A percentile compares a stretch with the other conserved stretches of the same genome.
Conservation (phyloP, 495 filamentous ascomycete genomes). For the Haplographium delicatum region DNA sequence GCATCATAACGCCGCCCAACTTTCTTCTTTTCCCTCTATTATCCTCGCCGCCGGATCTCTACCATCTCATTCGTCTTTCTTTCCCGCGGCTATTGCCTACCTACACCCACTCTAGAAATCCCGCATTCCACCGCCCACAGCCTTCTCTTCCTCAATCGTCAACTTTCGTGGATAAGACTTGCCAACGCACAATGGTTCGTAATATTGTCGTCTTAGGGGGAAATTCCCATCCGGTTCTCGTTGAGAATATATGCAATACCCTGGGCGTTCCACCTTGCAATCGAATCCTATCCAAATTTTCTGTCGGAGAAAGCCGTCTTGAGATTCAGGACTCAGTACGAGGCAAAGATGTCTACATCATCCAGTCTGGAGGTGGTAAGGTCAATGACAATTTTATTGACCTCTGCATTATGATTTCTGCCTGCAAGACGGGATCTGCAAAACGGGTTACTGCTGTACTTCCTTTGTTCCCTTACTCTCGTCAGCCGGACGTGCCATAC, state of each 20-base stretch:
- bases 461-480: constrained; percentile 91
- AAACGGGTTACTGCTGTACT: constrained; percentile 88
- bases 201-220: constrained; percentile 94
- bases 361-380: constrained; percentile 81
- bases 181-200: constrained; percentile 68
- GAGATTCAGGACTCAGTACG: constrained; percentile 94
- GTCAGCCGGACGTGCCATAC: constrained; percentile 93
- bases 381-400: constrained; percentile 97
- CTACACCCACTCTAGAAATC: constrained; percentile 16
- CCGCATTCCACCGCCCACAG: constrained; percentile 19
- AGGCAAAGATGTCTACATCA: constrained; percentile 96
- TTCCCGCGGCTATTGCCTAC: constrained; percentile 20
- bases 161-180: not conserved
- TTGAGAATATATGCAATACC: constrained; percentile 75
- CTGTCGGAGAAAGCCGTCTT: constrained; percentile 88
- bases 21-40: not conserved
- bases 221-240: constrained; percentile 84
- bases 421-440: constrained; percentile 94
- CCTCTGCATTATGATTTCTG: constrained; percentile 92
- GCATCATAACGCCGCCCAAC: constrained; percentile 12
- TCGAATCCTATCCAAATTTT: constrained; percentile 83
- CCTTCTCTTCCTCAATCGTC: constrained; percentile 3
- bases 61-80: constrained; percentile 4
- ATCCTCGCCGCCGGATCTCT: not conserved
- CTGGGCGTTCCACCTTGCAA: constrained; percentile 80